Conservation (phyloP, 177 flowering plant genomes). For the Tripterygium wilfordii region DNA sequence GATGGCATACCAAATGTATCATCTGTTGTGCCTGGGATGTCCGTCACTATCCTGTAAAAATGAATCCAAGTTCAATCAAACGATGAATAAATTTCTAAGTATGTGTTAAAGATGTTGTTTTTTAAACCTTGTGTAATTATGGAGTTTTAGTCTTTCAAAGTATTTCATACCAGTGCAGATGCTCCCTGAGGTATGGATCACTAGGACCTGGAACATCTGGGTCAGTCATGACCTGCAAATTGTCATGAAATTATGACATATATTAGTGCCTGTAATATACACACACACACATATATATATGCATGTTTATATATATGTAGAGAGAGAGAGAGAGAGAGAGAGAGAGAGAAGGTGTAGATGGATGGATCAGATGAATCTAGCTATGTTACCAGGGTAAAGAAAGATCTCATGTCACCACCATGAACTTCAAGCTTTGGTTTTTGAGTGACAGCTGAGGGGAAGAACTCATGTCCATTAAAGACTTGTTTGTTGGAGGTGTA, state of each 20-base stretch:
- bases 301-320: neutral
- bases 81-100: neutral
- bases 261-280: neutral
- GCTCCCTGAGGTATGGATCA: conserved; percentile 85
- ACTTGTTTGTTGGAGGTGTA: conserved; percentile 57
- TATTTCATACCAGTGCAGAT: conserved; percentile 74
- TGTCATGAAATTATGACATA: neutral
- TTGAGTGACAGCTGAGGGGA: conserved; percentile 54
- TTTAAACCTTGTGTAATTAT: neutral
- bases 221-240: conserved; percentile 82
- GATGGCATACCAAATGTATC: conserved; percentile 68
- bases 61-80: neutral
- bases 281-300: neutral
- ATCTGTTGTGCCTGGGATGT: conserved; percentile 89
- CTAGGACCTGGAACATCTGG: conserved; percentile 97
- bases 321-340: neutral
- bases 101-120: neutral
- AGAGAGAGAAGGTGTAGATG: neutral
- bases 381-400: conserved; percentile 72
- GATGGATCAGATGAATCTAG: neutral
- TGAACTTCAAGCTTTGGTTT: conserved; percentile 76
- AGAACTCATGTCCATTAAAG: conserved; percentile 79
- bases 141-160: neutral
- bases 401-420: conserved; percentile 77
- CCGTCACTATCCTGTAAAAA: conserved; percentile 65